phyloP scores from a whole-genome alignment of 139 green algal genomes.

The Micractinium conductrix region DNA sequence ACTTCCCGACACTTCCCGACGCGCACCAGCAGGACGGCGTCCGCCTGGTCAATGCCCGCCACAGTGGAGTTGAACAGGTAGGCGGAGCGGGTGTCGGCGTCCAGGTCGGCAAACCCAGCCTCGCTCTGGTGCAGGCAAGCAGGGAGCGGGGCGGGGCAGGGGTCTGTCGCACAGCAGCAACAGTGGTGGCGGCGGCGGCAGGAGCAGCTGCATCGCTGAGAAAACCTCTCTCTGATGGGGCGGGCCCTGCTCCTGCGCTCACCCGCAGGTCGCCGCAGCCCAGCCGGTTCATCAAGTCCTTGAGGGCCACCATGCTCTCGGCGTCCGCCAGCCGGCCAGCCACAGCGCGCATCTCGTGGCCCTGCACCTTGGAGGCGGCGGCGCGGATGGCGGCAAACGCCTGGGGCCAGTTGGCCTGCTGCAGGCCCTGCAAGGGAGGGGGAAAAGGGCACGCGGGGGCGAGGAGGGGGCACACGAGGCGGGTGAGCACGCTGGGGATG shows the following conservation, averaged over 20 bases:
- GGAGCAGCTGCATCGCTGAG: neutral
- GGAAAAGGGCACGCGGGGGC: neutral
- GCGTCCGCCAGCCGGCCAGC: conserved; percentile 93
- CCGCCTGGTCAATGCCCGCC: conserved; percentile 87
- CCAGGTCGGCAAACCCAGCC: conserved; percentile 57
- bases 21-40: conserved; percentile 83
- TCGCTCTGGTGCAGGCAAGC: conserved; percentile 47
- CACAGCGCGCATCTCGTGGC: conserved; percentile 82
- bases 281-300: conserved; percentile 78
- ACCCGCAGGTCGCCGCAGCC: conserved; percentile 74
- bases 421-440: conserved; percentile 47
- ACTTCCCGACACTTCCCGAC: too few relatives aligned
- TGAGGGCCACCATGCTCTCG: conserved; percentile 93
- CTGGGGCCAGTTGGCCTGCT: conserved; percentile 75
- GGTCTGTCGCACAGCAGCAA: neutral
- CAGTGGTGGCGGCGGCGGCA: neutral
- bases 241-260: neutral
- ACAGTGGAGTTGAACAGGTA: conserved; percentile 95
- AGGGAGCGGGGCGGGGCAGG: neutral
- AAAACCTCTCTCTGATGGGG: neutral
- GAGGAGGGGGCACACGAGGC: too few relatives aligned
- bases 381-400: conserved; percentile 70
- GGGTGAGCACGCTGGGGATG: too few relatives aligned
- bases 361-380: conserved; percentile 55
- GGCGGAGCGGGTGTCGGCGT: conserved; percentile 85